Conservation (phyloP, 1,284 basidiomycete species). For the Amylostereum areolatum region DNA sequence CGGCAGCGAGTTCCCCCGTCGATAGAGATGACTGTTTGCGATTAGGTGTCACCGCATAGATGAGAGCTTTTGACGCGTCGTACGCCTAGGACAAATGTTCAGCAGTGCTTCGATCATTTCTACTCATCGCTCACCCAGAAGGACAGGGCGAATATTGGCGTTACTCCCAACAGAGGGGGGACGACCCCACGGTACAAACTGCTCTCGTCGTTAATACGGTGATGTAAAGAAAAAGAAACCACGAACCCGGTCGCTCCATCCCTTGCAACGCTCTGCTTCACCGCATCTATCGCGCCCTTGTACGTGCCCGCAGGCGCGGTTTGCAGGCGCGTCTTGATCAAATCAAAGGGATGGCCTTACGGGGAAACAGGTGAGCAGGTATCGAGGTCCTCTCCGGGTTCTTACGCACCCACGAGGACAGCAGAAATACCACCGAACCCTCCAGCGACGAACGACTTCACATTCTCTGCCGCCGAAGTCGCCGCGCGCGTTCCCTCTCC, state of each 20-base stretch:
- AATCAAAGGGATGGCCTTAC: slow-evolving; percentile 92
- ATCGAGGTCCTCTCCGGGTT: not conserved
- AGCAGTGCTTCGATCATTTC: not conserved
- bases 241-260: slow-evolving; percentile 87
- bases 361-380: not conserved
- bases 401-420: slow-evolving; percentile 79
- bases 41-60: slow-evolving; percentile 67
- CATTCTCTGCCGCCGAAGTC: slow-evolving; percentile 47
- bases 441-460: slow-evolving; percentile 86
- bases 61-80: slow-evolving; percentile 88
- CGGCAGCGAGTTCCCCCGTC: slow-evolving; percentile 82
- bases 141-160: slow-evolving; percentile 97
- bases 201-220: too few species aligned
- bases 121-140: slow-evolving; percentile 75
- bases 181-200: slow-evolving; percentile 97
- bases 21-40: slow-evolving; percentile 62
- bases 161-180: slow-evolving; percentile 93
- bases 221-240: not conserved
- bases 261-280: slow-evolving; percentile 81
- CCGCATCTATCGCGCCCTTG: slow-evolving; percentile 90
- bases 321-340: slow-evolving; percentile 95
- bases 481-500: slow-evolving; percentile 2
- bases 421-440: slow-evolving; percentile 87
- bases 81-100: slow-evolving; percentile 61
- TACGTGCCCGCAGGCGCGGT: slow-evolving; percentile 90